Percentiles rank a stretch among this genome's conserved stretches.
These are phyloP conservation scores for Nothophytophthora sp. DNA, from an alignment of 352 stramenopile species.

Conservation along the genomic window DNA sequence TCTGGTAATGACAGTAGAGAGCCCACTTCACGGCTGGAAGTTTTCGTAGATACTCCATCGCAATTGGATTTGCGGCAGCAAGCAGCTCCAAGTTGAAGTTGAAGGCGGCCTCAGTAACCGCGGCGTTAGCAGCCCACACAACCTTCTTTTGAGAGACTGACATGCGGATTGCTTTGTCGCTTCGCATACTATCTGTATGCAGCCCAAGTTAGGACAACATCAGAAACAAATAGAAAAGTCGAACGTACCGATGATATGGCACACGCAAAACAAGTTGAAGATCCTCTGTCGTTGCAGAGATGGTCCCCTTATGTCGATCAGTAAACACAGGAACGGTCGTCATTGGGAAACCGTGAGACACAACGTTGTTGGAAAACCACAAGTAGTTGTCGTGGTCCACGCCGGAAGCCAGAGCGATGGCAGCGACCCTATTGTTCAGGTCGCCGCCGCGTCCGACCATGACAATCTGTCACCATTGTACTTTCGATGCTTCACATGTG, in stretches of 20 bases:
- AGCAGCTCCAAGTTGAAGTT: constrained; percentile 2
- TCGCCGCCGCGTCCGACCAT: constrained; percentile 22
- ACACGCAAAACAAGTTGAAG: constrained; percentile 19
- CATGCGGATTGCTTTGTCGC: constrained; percentile 6
- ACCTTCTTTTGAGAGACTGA: constrained; percentile 11
- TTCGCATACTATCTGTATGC: constrained; percentile 17
- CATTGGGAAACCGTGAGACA: constrained; percentile 12
- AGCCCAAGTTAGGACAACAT: no score
- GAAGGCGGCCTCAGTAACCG: background rate
- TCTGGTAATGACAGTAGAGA: constrained; percentile 11
- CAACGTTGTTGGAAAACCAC: constrained; percentile 13
- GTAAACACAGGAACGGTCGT: constrained; percentile 8
- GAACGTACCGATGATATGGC: constrained; percentile 22
- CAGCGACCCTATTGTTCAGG: constrained; percentile 11
- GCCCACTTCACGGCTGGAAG: background rate
- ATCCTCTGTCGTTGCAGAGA: constrained; percentile 3
- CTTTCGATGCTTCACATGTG: constrained; percentile 27
- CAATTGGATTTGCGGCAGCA: background rate
- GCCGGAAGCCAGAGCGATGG: constrained; percentile 9
- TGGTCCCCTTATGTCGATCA: constrained; percentile 11
- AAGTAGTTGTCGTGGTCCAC: constrained; percentile 18
- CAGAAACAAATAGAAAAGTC: no score
- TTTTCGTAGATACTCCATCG: background rate
- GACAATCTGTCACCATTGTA: constrained; percentile 20
- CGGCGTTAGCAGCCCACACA: constrained; percentile 13